A percentile compares a stretch with the other conserved stretches of the same genome.
These are phyloP conservation scores for Fusarium brachygibbosum DNA, from an alignment of 2,329 filamentous ascomycete species.

Conservation along the genomic window DNA sequence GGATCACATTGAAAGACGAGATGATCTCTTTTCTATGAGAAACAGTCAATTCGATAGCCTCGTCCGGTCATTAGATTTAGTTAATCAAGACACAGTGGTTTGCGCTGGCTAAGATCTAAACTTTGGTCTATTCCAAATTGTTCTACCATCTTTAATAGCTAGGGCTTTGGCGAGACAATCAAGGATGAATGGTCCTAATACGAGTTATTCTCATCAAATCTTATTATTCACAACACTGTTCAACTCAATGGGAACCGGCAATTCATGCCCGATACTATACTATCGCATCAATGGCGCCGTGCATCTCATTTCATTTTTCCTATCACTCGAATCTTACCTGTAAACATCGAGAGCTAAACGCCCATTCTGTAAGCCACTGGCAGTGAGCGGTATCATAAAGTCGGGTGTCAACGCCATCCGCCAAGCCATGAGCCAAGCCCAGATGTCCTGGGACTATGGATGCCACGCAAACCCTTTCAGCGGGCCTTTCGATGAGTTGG, in stretches of 20 bases:
- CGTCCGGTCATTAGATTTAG: not conserved
- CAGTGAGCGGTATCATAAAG: not conserved
- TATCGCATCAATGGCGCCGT: conserved; percentile 11
- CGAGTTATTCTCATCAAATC: conserved; percentile 8
- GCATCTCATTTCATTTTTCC: not conserved
- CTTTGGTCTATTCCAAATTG: not conserved
- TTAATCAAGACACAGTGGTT: not conserved
- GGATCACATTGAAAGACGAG: conserved; percentile 10
- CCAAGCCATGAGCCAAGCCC: conserved; percentile 37
- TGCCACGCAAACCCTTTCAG: conserved; percentile 38
- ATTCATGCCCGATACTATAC: conserved; percentile 6
- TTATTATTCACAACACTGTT: conserved; percentile 3
- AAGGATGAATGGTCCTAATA: conserved; percentile 4
- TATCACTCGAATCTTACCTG: conserved; percentile 8
- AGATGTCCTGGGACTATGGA: conserved; percentile 13
- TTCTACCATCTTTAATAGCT: not conserved
- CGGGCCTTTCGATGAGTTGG: conserved; percentile 1
- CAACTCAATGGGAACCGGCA: not conserved
- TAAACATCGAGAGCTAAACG: conserved; percentile 15
- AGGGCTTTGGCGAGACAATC: conserved; percentile 8
- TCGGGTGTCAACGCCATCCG: conserved; percentile 36
- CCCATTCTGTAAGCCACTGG: conserved; percentile 26
- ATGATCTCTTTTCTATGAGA: not conserved
- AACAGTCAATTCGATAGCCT: not conserved
- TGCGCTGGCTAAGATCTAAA: not conserved